Evolutionary conservation across 192 early-diverging fungal species (phyloP), one percentile per base, ranked within the genome.

Genomic region (Coemansia sp.): DNA sequence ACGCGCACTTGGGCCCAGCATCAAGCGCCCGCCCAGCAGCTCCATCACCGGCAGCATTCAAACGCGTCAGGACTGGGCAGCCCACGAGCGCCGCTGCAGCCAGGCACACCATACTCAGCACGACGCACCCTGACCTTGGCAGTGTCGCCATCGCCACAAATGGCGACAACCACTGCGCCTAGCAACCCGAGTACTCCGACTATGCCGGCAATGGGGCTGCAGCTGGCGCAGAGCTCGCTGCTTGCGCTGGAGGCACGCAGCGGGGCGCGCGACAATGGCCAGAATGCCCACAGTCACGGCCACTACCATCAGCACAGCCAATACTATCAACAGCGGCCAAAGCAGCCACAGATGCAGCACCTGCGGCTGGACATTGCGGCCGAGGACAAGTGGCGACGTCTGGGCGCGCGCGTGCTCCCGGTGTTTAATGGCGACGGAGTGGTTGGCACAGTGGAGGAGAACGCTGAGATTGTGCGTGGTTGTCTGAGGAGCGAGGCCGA

Each of bases 391-490:
- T 96, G 94, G 94, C 87, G 87, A 40, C 79, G 84, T 7, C 51
- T 96, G 4, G 87, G 89, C 22, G 79, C 85, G 22, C 87, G 88
- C 19, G 90, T 96, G 4, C 69, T 96, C 56, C 93, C 94, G 2
- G 71, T 96, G 58, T 96, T 96, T 66, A 94, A 92, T 56, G 94
- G 94, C 14, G 91, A 94, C 68, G 87, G 91, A 0, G 63, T 96
- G 56, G 87, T 89, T 45, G 90, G 92, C 13, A 75, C 88, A 5
- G 92, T 96, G 55, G 94, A 96, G 72, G 93, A 96, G 61, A 70
- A 90, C 62, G 93, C 92, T 57, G 93, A 93, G 32, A 75, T 91
- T 43, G 87, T 94, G 48, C 79, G 79, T 7, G 72, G 67, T 32
- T 76, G 70, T 37, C 55, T 81, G 59, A 60, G 71, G 1, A 67